phyloP scores from a whole-genome alignment of 257 asterid species.

The Ilex asprella region DNA sequence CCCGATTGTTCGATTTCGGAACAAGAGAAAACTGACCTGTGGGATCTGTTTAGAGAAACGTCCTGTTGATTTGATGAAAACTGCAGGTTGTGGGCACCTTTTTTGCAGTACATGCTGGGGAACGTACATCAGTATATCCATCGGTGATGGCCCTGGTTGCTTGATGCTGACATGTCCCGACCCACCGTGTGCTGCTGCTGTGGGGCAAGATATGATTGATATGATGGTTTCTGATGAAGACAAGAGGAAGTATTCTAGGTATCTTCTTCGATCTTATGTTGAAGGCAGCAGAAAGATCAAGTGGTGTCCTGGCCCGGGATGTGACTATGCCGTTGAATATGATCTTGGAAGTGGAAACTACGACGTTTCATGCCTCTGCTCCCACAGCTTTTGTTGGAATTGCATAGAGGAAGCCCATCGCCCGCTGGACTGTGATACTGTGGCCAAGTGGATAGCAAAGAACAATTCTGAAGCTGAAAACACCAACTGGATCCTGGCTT shows the following conservation, averaged over 20 bases:
- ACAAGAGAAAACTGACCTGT: constrained; percentile 3
- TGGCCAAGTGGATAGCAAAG: constrained; percentile 28
- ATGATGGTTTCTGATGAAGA: constrained; percentile 3
- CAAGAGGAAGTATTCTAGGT: constrained; percentile 6
- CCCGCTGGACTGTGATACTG: constrained; percentile 32
- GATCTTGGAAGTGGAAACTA: constrained; percentile 2
- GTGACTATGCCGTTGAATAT: constrained; percentile 23
- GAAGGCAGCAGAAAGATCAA: constrained; percentile 12
- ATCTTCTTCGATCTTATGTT: constrained; percentile 20
- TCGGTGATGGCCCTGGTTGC: constrained; percentile 34
- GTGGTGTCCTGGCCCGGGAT: constrained; percentile 44
- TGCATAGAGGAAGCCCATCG: constrained; percentile 37
- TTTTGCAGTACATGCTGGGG: constrained; percentile 29
- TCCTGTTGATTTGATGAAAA: background rate
- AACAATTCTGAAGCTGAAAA: constrained; percentile 19
- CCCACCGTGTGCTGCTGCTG: constrained; percentile 11
- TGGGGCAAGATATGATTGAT: constrained; percentile 15
- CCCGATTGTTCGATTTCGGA: background rate
- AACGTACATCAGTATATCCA: constrained; percentile 14
- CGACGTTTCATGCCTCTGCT: constrained; percentile 29
- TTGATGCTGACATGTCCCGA: constrained; percentile 30
- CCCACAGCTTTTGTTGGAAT: constrained; percentile 26
- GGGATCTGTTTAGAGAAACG: constrained; percentile 22
- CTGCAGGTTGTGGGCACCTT: constrained; percentile 24
- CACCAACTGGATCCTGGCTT: constrained; percentile 18